Percentiles rank a stretch among this genome's conserved stretches.
Conservation (phyloP, 2,329 filamentous ascomycete genomes). For the Aureobasidium musti region DNA sequence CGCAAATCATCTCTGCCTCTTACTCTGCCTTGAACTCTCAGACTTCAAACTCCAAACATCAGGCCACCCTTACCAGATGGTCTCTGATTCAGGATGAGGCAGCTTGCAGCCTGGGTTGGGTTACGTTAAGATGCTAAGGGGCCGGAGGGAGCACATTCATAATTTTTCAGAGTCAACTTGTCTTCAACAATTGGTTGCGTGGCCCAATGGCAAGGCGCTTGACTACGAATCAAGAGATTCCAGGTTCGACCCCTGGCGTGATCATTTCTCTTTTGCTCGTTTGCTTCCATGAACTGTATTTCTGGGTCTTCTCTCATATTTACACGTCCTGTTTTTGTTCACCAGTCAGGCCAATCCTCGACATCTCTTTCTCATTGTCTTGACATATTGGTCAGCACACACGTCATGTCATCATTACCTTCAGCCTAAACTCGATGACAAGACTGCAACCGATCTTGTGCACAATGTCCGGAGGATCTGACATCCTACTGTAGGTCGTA, state of each 20-base stretch:
- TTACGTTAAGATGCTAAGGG: too few species aligned
- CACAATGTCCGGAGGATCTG: not conserved
- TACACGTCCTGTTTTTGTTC: too few species aligned
- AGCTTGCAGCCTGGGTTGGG: too few species aligned
- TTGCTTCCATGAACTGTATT: too few species aligned
- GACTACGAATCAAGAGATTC: constrained; percentile 50
- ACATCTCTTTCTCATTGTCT: not conserved
- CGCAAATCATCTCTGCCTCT: not conserved
- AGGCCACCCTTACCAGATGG: not conserved
- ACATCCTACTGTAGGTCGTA: not conserved
- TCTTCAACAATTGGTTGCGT: constrained; percentile 35
- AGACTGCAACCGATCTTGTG: not conserved
- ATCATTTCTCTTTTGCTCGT: constrained; percentile 10
- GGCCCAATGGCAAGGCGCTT: constrained; percentile 62
- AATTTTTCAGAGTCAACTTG: too few species aligned
- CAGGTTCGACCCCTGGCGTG: constrained; percentile 32
- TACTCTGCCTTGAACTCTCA: not conserved
- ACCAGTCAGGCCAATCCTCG: too few species aligned
- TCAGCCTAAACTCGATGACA: not conserved
- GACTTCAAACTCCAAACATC: too few species aligned
- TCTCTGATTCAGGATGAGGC: not conserved
- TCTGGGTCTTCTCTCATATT: too few species aligned
- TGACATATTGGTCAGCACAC: not conserved
- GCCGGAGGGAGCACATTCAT: too few species aligned
- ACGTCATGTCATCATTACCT: not conserved